Base-by-base conservation (phyloP, 1,284 basidiomycete genomes). In the Coniferiporia sulphurascens region DNA sequence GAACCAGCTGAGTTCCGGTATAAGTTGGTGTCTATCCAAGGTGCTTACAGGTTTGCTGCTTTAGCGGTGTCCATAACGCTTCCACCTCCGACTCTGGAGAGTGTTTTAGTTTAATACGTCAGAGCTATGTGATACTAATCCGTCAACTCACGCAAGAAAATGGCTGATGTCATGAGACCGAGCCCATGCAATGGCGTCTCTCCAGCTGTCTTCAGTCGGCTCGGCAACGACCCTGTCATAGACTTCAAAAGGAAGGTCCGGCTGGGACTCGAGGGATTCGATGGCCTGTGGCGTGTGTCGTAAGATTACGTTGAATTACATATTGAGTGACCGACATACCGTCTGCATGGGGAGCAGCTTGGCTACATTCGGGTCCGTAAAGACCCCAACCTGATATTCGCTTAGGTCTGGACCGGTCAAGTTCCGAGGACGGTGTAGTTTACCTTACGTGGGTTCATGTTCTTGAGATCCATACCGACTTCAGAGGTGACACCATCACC, bases 31-130 rank as follows among this genome's bases (percentile, higher is more conserved):
- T 44, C 45, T 41, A 61, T n/a, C n/a, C n/a, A 36, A 21, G 64
- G 62, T 21, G 71, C 84, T 62, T 78, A 96, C 80, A 98, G 69
- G 73, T 96, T 96, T 36, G 95, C 94, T 2, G 90, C 85, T 71
- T 97, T 96, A 48, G 93, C 90, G 0, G 95, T 97, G 70, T 98
- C 96, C 71, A 98, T 98, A 34, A 95, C 93, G 64, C 91, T 94
- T 63, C 95, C 95, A 46, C 95, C 95, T 65, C 95, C 95, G 27
- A 98, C 92, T 52, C 89, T 92, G 63, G 44, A 64, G 55, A 45
- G 21, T 21, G 6, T 3, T 41, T 4, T 5, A 27, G 55, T 48
- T 48, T 51, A 34, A 61, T 19, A 9, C 13, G 2, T 10, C 7
- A n/a, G 49, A 43, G n/a, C 45, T 52, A 63, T 8, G 12, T 48